These are phyloP conservation scores for Hemisphaericaspora xylofermentans DNA, from an alignment of 1,139 yeast species.

Conservation along the genomic window DNA sequence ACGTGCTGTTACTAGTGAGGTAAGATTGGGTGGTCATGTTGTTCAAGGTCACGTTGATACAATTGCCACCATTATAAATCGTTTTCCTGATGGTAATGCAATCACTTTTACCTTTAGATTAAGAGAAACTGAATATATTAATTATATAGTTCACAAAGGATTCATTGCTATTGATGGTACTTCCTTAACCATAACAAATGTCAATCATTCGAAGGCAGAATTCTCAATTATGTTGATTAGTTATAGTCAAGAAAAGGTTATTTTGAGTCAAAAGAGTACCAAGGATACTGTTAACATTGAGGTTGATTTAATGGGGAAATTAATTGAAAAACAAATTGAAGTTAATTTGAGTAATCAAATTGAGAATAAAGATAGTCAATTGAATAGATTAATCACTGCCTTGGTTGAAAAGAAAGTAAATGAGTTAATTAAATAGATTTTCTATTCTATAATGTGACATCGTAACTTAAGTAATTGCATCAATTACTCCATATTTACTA, in stretches of 20 bases:
- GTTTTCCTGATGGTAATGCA: conserved; percentile 72
- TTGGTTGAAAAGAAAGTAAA: conserved; percentile 53
- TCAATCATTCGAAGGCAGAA: conserved; percentile 53
- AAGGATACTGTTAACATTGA: conserved; percentile 82
- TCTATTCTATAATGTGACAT: neutral
- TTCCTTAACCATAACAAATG: conserved; percentile 84
- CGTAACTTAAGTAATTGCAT: no score
- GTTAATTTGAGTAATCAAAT: conserved; percentile 56
- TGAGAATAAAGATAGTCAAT: conserved; percentile 37
- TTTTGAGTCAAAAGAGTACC: conserved; percentile 60
- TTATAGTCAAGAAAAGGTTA: conserved; percentile 83
- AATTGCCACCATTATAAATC: conserved; percentile 61
- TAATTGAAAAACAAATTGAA: conserved; percentile 82
- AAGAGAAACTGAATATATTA: conserved; percentile 61
- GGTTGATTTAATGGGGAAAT: conserved; percentile 90
- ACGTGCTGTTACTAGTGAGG: conserved; percentile 81
- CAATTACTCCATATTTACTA: no score
- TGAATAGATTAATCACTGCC: conserved; percentile 43
- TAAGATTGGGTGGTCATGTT: conserved; percentile 92
- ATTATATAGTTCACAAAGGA: conserved; percentile 89
- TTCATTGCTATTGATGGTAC: conserved; percentile 92
- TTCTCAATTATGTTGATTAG: conserved; percentile 90
- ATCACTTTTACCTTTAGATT: conserved; percentile 72
- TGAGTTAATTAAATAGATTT: conserved; percentile 7
- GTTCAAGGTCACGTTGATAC: conserved; percentile 99